Conservation (phyloP, 257 asterid species). For the Apocynum venetum region DNA sequence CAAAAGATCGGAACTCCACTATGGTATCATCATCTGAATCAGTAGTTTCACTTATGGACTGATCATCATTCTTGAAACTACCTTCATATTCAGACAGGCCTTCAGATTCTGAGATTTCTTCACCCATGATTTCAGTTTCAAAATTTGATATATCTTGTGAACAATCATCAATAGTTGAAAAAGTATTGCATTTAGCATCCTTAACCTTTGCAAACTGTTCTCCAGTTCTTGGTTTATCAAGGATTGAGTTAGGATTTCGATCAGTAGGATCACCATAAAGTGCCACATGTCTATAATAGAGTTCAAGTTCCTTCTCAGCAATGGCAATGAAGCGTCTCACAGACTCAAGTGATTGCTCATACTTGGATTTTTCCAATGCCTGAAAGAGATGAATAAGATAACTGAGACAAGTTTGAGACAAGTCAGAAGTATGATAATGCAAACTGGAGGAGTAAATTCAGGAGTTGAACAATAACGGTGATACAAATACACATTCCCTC, state of each 20-base stretch:
- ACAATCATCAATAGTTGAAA: conserved; percentile 9
- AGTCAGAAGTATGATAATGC: not conserved
- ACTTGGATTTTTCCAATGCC: conserved; percentile 90
- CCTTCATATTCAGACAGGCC: conserved; percentile 39
- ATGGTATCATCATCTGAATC: conserved; percentile 19
- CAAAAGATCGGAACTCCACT: not conserved
- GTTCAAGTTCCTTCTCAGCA: conserved; percentile 86
- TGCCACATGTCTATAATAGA: conserved; percentile 81
- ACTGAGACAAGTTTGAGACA: not conserved
- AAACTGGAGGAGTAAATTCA: too few species aligned
- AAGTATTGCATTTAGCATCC: conserved; percentile 7
- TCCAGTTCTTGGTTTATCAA: conserved; percentile 31
- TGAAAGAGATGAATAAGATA: conserved; percentile 21
- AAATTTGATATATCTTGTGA: conserved; percentile 16
- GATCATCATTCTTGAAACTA: conserved; percentile 13
- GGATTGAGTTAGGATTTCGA: conserved; percentile 50
- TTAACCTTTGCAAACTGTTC: not conserved
- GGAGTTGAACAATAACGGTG: too few species aligned
- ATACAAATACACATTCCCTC: not conserved
- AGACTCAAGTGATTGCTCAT: conserved; percentile 88
- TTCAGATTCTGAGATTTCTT: conserved; percentile 11
- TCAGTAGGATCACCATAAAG: conserved; percentile 75
- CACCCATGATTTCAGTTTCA: conserved; percentile 19
- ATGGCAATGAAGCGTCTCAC: conserved; percentile 79
- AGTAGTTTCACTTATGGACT: conserved; percentile 16